A percentile compares a stretch with the other conserved stretches of the same genome.
These are phyloP conservation scores for Stachybotrys elegans DNA, from an alignment of 2,329 filamentous ascomycete species.

Conservation along the genomic window DNA sequence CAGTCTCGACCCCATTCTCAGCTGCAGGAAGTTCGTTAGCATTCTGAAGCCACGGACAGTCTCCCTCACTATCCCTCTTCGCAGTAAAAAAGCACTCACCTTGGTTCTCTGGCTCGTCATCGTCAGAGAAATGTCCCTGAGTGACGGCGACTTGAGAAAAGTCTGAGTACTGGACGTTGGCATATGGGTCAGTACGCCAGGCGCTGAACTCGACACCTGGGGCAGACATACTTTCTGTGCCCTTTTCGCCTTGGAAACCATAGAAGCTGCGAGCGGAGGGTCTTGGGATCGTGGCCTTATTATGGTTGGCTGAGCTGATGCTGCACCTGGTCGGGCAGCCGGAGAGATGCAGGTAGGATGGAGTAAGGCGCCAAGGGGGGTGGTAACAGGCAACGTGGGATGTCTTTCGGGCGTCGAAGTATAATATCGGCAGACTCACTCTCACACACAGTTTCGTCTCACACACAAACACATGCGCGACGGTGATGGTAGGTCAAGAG, in stretches of 20 bases:
- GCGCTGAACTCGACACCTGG: constrained; percentile 33
- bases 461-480: background rate
- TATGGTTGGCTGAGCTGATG: constrained; percentile 26
- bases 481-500: too few relatives aligned
- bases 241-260: constrained; percentile 20
- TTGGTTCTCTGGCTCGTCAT: constrained; percentile 22
- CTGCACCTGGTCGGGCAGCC: constrained; percentile 24
- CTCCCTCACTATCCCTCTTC: too few relatives aligned
- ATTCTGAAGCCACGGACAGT: too few relatives aligned
- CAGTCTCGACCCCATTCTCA: too few relatives aligned
- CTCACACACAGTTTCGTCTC: background rate
- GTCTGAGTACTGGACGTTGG: constrained; percentile 34
- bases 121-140: constrained; percentile 33
- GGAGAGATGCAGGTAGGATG: constrained; percentile 28
- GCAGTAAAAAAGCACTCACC: too few relatives aligned
- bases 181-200: constrained; percentile 30
- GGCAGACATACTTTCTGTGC: constrained; percentile 37
- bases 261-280: constrained; percentile 16
- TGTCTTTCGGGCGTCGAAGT: constrained; percentile 14
- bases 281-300: constrained; percentile 24
- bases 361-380: constrained; percentile 21
- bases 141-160: constrained; percentile 38
- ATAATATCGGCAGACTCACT: constrained; percentile 3
- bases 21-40: too few relatives aligned
- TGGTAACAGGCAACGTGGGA: constrained; percentile 17